Evolutionary conservation across 495 filamentous ascomycete genomes (phyloP), one percentile per base, ranked within the genome.

Genomic region (Podospora australis): DNA sequence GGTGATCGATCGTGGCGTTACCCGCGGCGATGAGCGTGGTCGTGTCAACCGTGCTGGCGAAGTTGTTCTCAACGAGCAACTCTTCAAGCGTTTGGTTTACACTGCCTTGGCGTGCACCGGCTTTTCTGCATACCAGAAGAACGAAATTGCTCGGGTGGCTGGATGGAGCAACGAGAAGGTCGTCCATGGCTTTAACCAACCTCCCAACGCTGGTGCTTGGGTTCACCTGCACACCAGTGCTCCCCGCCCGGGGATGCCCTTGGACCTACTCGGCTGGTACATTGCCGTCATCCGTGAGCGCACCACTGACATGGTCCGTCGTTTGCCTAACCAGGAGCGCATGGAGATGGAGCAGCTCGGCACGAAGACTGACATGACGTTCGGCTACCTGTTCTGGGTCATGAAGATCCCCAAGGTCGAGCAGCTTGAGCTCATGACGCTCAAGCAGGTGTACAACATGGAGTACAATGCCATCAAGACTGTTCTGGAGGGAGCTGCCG

Each of bases 61-160:
- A 71, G 8, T 59, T 73, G 0, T 17, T 23, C 11, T 88, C 36
- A 81, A 75, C 20, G 48, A 59, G 4, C 65, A 70, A 35, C 69
- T 90, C 1, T 60, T 85, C 10, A 63, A 69, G 32, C 78, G 85
- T 34, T 60, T 84, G n/a, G 64, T 79, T 22, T 65, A 66, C 1
- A 75, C 80, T 1, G 79, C 74, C 14, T 65, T 87, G 49, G 66
- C 66, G 0, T 88, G 82, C 51, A 76, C 78, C 6, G 81, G 75
- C 1, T 88, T 88, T 62, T 79, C 75, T 13, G 78, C 83, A 2
- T 56, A 70, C 4, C 79, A 83, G 67, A 78, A 77, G 60, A 73
- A 78, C 50, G 71, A 73, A 53, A 65, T 80, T 28, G 66, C 69
- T 2, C 54, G 38, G 21, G 20, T 54, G 9, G 46, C 57, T 2